phyloP scores from a whole-genome alignment of 768 basidiomycete species.

The Lentinula sp. region DNA sequence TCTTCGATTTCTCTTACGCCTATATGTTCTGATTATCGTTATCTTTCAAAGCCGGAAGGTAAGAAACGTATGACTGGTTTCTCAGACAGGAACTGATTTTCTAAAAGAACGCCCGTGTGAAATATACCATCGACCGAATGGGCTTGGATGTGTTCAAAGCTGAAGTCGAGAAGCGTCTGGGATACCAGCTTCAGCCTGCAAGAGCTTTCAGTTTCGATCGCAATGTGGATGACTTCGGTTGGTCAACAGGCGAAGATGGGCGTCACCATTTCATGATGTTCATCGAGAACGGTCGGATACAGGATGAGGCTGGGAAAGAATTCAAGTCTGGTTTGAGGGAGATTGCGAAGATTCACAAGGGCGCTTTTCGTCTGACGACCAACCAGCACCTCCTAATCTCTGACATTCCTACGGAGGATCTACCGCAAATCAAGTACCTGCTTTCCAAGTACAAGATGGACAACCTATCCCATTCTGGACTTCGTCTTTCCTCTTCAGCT shows the following conservation, averaged over 20 bases:
- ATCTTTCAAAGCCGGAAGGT: conserved; percentile 46
- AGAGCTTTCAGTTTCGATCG: conserved; percentile 77
- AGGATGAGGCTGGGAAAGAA: conserved; percentile 83
- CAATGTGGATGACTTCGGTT: conserved; percentile 94
- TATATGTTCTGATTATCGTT: conserved; percentile 6
- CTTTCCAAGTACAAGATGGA: conserved; percentile 86
- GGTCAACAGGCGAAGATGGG: conserved; percentile 84
- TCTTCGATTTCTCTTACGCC: background rate
- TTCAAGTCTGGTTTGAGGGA: conserved; percentile 92
- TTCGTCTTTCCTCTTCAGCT: conserved; percentile 87
- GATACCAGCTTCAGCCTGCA: conserved; percentile 67
- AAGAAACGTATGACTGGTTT: conserved; percentile 5
- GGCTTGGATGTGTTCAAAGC: conserved; percentile 81
- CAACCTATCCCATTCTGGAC: conserved; percentile 69
- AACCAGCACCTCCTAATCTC: conserved; percentile 93
- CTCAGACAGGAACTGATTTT: background rate
- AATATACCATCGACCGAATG: conserved; percentile 97
- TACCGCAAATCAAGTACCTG: conserved; percentile 71
- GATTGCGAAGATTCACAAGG: conserved; percentile 93
- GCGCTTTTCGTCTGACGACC: conserved; percentile 86
- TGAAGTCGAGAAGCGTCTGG: conserved; percentile 86
- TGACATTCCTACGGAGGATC: conserved; percentile 68
- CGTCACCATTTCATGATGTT: conserved; percentile 89
- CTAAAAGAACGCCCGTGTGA: conserved; percentile 75
- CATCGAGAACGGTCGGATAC: conserved; percentile 97